Conservation (phyloP, 805 yeast species). For the Pichia membranifaciens region DNA sequence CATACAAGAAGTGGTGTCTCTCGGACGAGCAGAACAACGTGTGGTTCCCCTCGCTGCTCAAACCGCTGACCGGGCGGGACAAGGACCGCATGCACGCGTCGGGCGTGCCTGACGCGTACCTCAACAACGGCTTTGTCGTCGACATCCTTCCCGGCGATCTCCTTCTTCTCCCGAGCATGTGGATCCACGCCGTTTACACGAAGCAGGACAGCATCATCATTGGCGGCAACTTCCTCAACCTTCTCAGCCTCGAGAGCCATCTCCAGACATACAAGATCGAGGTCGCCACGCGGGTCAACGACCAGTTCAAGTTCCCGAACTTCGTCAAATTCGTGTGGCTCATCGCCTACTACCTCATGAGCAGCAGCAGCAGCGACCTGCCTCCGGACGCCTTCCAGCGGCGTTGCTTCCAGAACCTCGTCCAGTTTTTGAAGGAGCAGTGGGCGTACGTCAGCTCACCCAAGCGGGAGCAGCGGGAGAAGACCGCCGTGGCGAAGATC, state of each 20-base stretch:
- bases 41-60: conserved; percentile 56
- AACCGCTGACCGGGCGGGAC: conserved; percentile 16
- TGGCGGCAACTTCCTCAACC: conserved; percentile 82
- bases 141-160: conserved; percentile 56
- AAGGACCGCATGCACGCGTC: conserved; percentile 4
- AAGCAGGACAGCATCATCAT: conserved; percentile 75
- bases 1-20: conserved; percentile 69
- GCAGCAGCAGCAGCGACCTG: background rate
- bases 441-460: conserved; percentile 1
- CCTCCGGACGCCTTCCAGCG: conserved; percentile 15
- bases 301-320: conserved; percentile 71
- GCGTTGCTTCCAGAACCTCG: conserved; percentile 18
- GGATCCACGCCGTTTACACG: conserved; percentile 89
- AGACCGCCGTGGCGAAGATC: conserved; percentile 25
- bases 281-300: conserved; percentile 61
- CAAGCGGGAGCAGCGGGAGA: conserved; percentile 1
- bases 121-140: conserved; percentile 33
- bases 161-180: conserved; percentile 81
- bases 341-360: conserved; percentile 41
- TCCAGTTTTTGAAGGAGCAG: conserved; percentile 18
- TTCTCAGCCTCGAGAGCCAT: conserved; percentile 58
- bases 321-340: conserved; percentile 69
- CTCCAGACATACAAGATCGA: conserved; percentile 59
- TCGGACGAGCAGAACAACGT: conserved; percentile 53
- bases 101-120: conserved; percentile 21